phyloP scores from a whole-genome alignment of 768 basidiomycete genomes.

The Clathrus columnatus region DNA sequence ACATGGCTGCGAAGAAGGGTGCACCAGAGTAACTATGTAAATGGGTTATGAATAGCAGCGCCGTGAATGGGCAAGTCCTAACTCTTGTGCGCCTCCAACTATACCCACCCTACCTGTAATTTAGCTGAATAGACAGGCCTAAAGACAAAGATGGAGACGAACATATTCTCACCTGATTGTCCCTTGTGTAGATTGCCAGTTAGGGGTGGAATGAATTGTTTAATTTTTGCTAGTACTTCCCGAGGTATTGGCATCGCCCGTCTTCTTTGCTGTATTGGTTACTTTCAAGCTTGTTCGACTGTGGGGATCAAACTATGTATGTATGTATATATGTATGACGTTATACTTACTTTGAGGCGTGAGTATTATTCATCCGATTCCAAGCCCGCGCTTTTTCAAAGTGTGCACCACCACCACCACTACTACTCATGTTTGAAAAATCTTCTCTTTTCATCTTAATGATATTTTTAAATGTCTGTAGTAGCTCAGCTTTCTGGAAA shows the following conservation, averaged over 20 bases:
- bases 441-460: not conserved
- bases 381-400: not conserved
- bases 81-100: constrained; percentile 91
- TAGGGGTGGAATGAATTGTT: constrained; percentile 82
- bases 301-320: no score
- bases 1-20: constrained; percentile 90
- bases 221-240: constrained; percentile 59
- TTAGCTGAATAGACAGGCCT: not conserved
- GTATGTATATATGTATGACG: no score
- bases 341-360: not conserved
- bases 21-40: constrained; percentile 89
- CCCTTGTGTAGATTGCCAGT: constrained; percentile 89
- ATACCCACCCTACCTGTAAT: constrained; percentile 78
- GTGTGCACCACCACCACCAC: no score
- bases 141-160: not conserved
- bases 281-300: no score
- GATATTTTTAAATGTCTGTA: not conserved
- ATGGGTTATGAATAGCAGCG: not conserved
- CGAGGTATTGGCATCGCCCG: constrained; percentile 53
- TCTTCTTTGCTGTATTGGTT: not conserved
- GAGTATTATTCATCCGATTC: not conserved
- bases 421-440: no score
- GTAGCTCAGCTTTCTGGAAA: not conserved
- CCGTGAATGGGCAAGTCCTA: constrained; percentile 29
- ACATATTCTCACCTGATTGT: constrained; percentile 64